A percentile compares a stretch with the other conserved stretches of the same genome.
Conservation (phyloP, 2,329 filamentous ascomycete genomes). For the Penicillium occitanis region DNA sequence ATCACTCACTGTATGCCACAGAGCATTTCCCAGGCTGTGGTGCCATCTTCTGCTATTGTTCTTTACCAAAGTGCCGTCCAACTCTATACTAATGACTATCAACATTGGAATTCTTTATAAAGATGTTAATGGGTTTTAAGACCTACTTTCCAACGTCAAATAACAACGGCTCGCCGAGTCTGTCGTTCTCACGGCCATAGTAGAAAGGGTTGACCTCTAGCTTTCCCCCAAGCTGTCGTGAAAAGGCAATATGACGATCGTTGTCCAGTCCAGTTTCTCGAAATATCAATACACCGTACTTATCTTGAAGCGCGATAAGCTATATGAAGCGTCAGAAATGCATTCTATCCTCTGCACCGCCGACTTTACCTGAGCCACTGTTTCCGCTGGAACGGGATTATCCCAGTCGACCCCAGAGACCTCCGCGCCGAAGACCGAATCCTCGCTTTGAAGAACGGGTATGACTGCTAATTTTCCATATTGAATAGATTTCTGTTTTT, state of each 20-base stretch:
- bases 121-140: not conserved
- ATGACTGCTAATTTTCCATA: constrained; percentile 19
- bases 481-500: constrained; percentile 3
- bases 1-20: constrained; percentile 29
- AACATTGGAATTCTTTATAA: not conserved
- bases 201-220: constrained; percentile 32
- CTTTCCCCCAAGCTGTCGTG: constrained; percentile 27
- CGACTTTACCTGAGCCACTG: constrained; percentile 21
- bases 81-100: constrained; percentile 20
- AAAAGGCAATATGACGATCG: constrained; percentile 28
- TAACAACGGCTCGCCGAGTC: constrained; percentile 27
- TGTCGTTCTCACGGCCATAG: constrained; percentile 28
- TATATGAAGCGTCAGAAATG: constrained; percentile 15
- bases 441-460: constrained; percentile 19
- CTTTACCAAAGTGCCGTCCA: constrained; percentile 26
- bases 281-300: constrained; percentile 29
- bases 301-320: constrained; percentile 29
- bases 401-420: constrained; percentile 22
- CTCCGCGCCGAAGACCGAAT: constrained; percentile 23
- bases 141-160: constrained; percentile 30
- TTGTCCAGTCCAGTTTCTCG: constrained; percentile 28
- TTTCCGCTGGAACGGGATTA: constrained; percentile 17
- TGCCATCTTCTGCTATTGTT: constrained; percentile 27
- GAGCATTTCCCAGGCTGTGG: constrained; percentile 29
- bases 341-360: not conserved